Percentiles rank a stretch among this genome's conserved stretches.
Evolutionary conservation across 2,329 filamentous ascomycete genomes (phyloP).

Genomic region (Fusarium succisae): DNA sequence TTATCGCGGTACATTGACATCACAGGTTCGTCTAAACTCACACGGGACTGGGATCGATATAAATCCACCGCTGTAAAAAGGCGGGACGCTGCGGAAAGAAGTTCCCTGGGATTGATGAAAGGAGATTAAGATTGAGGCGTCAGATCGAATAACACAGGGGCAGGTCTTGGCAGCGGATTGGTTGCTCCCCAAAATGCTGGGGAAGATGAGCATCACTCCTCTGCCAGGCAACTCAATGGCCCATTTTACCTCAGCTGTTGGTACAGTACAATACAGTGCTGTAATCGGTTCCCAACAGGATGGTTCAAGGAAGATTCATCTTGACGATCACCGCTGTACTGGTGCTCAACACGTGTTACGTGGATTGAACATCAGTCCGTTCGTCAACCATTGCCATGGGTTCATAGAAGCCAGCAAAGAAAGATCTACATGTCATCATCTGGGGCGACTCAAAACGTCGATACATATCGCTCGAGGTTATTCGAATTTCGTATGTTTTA

Average conservation of each 20-base stretch:
- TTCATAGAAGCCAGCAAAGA: constrained; percentile 30
- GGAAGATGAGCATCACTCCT: constrained; percentile 16
- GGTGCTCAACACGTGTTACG: constrained; percentile 28
- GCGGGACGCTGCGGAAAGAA: constrained; percentile 21
- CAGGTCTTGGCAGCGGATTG: constrained; percentile 19
- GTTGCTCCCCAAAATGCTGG: constrained; percentile 16
- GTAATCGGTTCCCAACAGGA: constrained; percentile 19
- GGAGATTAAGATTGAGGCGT: constrained; percentile 1
- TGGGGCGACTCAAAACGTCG: constrained; percentile 9
- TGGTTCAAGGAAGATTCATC: constrained; percentile 29
- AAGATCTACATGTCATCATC: constrained; percentile 29
- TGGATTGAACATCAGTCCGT: constrained; percentile 27
- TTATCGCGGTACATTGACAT: constrained; percentile 11
- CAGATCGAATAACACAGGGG: constrained; percentile 16
- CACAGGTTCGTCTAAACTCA: constrained; percentile 2
- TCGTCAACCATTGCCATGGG: constrained; percentile 23
- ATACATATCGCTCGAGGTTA: constrained; percentile 2
- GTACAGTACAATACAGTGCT: constrained; percentile 5
- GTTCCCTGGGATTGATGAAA: background rate
- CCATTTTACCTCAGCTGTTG: constrained; percentile 15
- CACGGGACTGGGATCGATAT: background rate
- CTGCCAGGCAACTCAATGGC: constrained; percentile 1
- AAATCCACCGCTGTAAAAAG: background rate
- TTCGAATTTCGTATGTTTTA: constrained; percentile 21
- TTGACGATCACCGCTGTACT: constrained; percentile 29